Evolutionary conservation across 2,329 filamentous ascomycete genomes (phyloP).

Genomic region (Aschersonia sp.): DNA sequence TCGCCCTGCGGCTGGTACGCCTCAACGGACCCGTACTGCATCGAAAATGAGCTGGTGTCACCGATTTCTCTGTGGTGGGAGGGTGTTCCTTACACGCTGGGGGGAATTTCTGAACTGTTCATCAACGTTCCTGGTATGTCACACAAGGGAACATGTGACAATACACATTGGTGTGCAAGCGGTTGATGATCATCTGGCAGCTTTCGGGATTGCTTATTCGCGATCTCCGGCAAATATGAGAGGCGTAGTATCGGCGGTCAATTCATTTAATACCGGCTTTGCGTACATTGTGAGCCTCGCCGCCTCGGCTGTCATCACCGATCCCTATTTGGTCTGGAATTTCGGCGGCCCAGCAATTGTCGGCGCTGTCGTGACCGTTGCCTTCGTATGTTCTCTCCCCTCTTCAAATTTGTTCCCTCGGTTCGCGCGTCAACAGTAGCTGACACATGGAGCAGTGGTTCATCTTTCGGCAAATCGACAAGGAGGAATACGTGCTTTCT

Average conservation of each 20-base stretch:
- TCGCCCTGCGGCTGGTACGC: slow-evolving; percentile 28
- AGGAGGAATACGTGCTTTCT: slow-evolving; percentile 11
- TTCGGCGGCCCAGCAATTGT: slow-evolving; percentile 32
- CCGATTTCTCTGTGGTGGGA: slow-evolving; percentile 12
- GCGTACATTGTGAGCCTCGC: slow-evolving; percentile 30
- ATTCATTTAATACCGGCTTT: slow-evolving; percentile 30
- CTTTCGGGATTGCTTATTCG: slow-evolving; percentile 37
- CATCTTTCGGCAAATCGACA: slow-evolving; percentile 10
- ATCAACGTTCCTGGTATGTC: slow-evolving; percentile 11
- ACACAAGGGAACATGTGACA: not conserved
- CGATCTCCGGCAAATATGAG: slow-evolving; percentile 36
- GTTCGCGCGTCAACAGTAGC: not conserved
- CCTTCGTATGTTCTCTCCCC: slow-evolving; percentile 16
- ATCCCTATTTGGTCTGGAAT: slow-evolving; percentile 35
- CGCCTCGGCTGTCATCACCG: slow-evolving; percentile 28
- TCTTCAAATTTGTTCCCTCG: not conserved
- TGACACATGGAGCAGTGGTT: slow-evolving; percentile 4
- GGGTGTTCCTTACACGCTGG: slow-evolving; percentile 10
- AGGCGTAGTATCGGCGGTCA: slow-evolving; percentile 33
- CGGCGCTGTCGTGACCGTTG: slow-evolving; percentile 25
- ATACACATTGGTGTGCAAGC: not conserved
- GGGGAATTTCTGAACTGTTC: slow-evolving; percentile 15
- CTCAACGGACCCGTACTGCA: slow-evolving; percentile 9
- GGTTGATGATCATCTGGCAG: slow-evolving; percentile 7
- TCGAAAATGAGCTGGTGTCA: slow-evolving; percentile 9